Evolutionary conservation across 805 yeast species (phyloP).

Genomic region (Wickerhamiella azymoides): DNA sequence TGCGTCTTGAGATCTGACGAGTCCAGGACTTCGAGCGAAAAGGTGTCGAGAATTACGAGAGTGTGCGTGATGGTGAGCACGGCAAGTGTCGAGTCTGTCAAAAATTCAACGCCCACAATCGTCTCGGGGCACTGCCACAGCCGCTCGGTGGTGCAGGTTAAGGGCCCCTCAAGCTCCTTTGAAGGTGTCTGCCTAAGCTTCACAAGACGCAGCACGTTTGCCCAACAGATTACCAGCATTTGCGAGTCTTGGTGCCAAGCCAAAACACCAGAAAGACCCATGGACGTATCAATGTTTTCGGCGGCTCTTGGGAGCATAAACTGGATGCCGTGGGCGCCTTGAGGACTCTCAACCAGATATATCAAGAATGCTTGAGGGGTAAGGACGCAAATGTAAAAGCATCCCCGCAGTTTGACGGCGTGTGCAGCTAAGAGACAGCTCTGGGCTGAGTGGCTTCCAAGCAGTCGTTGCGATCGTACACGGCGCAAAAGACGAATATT

Average conservation of each 20-base stretch:
- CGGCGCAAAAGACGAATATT: conserved; percentile 42
- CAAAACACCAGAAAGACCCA: conserved; percentile 31
- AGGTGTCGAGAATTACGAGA: conserved; percentile 31
- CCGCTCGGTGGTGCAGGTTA: conserved; percentile 29
- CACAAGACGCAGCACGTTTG: conserved; percentile 42
- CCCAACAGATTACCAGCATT: conserved; percentile 54
- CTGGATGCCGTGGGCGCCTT: neutral
- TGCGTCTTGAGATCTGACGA: conserved; percentile 29
- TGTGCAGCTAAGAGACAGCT: neutral
- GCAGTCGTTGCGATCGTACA: conserved; percentile 34
- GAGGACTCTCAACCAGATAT: neutral
- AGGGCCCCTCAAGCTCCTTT: conserved; percentile 16
- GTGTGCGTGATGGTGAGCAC: conserved; percentile 35
- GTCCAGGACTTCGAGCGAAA: conserved; percentile 27
- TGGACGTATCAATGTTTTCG: conserved; percentile 15
- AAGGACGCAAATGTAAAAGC: neutral
- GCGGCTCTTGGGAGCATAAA: conserved; percentile 12
- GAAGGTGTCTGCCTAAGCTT: conserved; percentile 26
- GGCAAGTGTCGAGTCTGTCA: conserved; percentile 24
- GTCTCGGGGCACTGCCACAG: conserved; percentile 35
- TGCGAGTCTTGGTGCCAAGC: conserved; percentile 36
- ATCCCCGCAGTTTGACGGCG: neutral
- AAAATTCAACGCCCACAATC: conserved; percentile 46
- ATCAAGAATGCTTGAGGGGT: conserved; percentile 1
- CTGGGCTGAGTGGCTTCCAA: conserved; percentile 32